Base-by-base conservation (phyloP, 768 basidiomycete species). In the Agrocybe praecox region DNA sequence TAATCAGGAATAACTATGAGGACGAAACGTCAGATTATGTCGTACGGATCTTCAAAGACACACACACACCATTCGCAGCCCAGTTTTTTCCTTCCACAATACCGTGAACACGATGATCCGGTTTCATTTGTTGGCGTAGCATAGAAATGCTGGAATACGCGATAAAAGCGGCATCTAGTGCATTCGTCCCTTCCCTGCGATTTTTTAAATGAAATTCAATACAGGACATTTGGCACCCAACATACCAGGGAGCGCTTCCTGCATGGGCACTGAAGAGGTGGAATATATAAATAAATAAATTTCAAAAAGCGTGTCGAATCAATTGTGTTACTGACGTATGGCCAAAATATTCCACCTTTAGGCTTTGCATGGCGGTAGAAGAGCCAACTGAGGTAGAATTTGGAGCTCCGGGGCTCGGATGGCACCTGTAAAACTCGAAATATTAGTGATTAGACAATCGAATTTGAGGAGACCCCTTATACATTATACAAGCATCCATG, bases 401-500 rank as follows among this genome's bases (percentile, higher is more conserved):
- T 0, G 71, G 67, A 2, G 78, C 71, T 5, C 90, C 92, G 2
- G 82, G 69, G 23, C 76, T 69, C 10, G 93, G 90, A 67, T 92
- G 92, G 60, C 85, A 89, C 90, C 90, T 92, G 32, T 57, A 49
- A 29, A 29, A 52, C 45, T 23, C 17, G 42, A 15, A 21, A 33
- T 46, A 44, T 45, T 11, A 49, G 46, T 55, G 24, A 32, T 21
- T 49, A 42, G 26, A 42, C 18, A 17, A 9, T 34, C 36, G 45
- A 17, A 23, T 43, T 29, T 36, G 34, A 33, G 22, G 34, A 42
- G 33, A 62, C 55, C 5, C 50, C 4, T 49, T 34, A 46, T 64
- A 88, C 92, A 92, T 92, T 62, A 94, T 66, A 66, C 92, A 92
- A 17, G 80, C 81, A 65, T 94, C 86, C 90, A 95, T 93, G 18